Evolutionary conservation across 2,329 filamentous ascomycete genomes (phyloP), one percentile per base, ranked within the genome.

Genomic region (Aulographum hederae): DNA sequence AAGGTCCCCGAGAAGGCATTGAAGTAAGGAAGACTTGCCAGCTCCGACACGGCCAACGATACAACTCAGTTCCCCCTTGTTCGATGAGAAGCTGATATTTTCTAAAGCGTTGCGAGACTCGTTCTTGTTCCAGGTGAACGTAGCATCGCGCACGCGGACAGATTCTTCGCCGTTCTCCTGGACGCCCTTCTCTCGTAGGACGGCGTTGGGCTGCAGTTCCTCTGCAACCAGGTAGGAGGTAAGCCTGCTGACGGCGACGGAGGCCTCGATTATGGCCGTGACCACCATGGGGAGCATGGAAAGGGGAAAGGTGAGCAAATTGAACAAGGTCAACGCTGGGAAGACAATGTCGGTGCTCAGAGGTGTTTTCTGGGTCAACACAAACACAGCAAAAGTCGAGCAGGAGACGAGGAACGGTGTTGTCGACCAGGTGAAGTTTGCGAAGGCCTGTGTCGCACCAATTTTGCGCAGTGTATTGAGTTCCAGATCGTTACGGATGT

Each of bases 321-420:
- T 98, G 69, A 98, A 98, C 16, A 98, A 65, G 0, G 89, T 85
- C 49, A 79, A 52, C 5, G 86, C 85, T 5, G 89, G 89, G 57
- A 98, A 98, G 14, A 98, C 82, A 41, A 98, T 89, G 1, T 93
- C 84, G 1, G 84, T 94, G 2, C 81, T 89, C 46, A 98, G 58
- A 3, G 91, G 82, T 35, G 64, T 63, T 43, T 89, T 66, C 37
- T 73, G 73, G 1, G 81, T 91, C 41, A 92, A 63, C 20, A 95
- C 89, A 44, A 92, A 98, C 18, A 95, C 78, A 6, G 81, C 75
- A 48, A 98, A 98, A 0, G 89, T 98, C 6, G 80, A 82, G 60
- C 89, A 98, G 1, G 89, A 95, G 3, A 98, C 91, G 31, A 98
- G 67, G 60, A 98, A 98, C 2, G 89, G 91, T 2, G 89, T 94